These are phyloP conservation scores for Mucor circinelloides DNA, from an alignment of 371 early-diverging fungal genomes.

Conservation along the genomic window DNA sequence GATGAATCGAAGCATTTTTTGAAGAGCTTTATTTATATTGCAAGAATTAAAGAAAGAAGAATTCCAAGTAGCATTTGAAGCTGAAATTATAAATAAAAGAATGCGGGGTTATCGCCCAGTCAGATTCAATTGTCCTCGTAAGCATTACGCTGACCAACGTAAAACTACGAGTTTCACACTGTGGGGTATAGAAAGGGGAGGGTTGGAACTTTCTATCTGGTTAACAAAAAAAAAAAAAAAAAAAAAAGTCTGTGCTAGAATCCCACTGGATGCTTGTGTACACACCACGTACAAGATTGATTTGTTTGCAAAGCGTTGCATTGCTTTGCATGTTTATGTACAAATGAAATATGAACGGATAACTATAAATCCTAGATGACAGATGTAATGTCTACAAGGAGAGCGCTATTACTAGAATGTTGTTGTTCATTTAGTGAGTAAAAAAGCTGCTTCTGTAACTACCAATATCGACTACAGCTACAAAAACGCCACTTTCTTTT, in stretches of 20 bases:
- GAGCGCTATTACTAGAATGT: too few species aligned
- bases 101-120: not conserved
- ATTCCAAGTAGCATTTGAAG: not conserved
- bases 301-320: not conserved
- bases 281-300: not conserved
- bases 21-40: not conserved
- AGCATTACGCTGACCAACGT: not conserved
- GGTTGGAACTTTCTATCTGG: not conserved
- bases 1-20: not conserved
- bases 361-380: not conserved
- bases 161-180: not conserved
- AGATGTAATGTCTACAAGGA: not conserved
- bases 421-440: not conserved
- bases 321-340: not conserved
- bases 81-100: not conserved
- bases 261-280: not conserved
- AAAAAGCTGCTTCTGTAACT: not conserved
- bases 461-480: not conserved
- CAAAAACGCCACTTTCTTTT: not conserved
- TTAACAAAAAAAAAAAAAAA: not conserved
- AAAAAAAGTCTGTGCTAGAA: not conserved
- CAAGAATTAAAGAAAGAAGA: not conserved
- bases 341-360: not conserved
- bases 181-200: not conserved
- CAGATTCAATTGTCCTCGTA: not conserved